Evolutionary conservation across 2,329 filamentous ascomycete species (phyloP).

Genomic region (Xylariaceae sp.): DNA sequence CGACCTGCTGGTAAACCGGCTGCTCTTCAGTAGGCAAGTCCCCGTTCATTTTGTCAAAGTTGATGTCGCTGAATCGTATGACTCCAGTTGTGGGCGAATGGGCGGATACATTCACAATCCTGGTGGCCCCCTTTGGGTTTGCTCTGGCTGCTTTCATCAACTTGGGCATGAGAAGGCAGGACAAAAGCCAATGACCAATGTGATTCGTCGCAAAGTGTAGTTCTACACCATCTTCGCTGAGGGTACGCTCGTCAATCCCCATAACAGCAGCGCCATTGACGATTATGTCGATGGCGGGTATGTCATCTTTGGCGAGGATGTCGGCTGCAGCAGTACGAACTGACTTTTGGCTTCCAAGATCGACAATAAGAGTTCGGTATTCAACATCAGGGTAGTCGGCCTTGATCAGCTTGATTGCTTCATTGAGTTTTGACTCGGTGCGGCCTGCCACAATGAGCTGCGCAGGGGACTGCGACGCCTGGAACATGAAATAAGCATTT

Average conservation of each 20-base stretch:
- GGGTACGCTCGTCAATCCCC: slow-evolving; percentile 30
- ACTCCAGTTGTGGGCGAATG: slow-evolving; percentile 20
- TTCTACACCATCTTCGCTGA: slow-evolving; percentile 40
- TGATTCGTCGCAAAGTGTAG: slow-evolving; percentile 43
- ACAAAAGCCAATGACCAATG: slow-evolving; percentile 44
- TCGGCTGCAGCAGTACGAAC: slow-evolving; percentile 35
- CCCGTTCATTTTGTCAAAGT: slow-evolving; percentile 32
- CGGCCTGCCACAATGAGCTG: slow-evolving; percentile 35
- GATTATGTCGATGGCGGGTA: slow-evolving; percentile 36
- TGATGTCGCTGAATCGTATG: slow-evolving; percentile 35
- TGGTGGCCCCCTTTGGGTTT: slow-evolving; percentile 21
- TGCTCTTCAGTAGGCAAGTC: slow-evolving; percentile 31
- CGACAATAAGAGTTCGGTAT: slow-evolving; percentile 32
- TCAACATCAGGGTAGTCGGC: slow-evolving; percentile 27
- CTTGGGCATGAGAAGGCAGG: slow-evolving; percentile 42
- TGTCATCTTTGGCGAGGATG: slow-evolving; percentile 32
- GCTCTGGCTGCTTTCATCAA: slow-evolving; percentile 31
- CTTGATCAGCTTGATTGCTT: slow-evolving; percentile 27
- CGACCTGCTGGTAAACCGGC: slow-evolving; percentile 24
- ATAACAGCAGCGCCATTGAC: slow-evolving; percentile 45
- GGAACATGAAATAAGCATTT: neutral
- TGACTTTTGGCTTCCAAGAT: slow-evolving; percentile 35
- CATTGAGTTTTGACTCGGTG: slow-evolving; percentile 29
- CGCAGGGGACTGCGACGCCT: slow-evolving; percentile 30
- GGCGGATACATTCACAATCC: slow-evolving; percentile 41